Base-by-base conservation (phyloP, 1,139 yeast species). In the Taphrina sp. region DNA sequence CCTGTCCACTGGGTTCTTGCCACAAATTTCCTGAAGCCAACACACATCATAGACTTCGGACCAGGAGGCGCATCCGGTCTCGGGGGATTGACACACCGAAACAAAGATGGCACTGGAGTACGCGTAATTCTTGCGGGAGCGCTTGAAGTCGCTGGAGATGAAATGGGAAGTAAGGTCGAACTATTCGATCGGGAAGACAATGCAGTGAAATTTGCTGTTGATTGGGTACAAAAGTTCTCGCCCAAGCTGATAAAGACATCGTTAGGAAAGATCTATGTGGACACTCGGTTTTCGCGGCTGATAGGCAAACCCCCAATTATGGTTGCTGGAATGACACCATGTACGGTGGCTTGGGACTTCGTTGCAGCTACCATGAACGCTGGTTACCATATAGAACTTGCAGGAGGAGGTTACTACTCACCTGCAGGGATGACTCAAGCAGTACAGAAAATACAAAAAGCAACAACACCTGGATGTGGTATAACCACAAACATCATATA, bases 251-350 rank as follows among this genome's bases (percentile, higher is more conserved):
- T 80, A 61, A 85, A 85, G 72, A 85, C 85, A 58, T 69, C 74
- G 52, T 70, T 76, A 45, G 96, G 95, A 64, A 60, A 61, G 56
- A 66, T 68, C 43, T 88, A 75, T 67, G 96, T 92, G 59, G 95
- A 89, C 69, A 94, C 99, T 65, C 89, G 89, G 73, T 89, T 92
- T 73, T 86, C 96, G 58, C 80, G 92, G 70, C 78, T 92, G 66
- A 75, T 92, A 62, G 96, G 97, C 61, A 86, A 90, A 74, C 92
- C 98, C 61, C 99, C 98, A 61, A 76, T 92, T 64, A 85, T 94
- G 85, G 94, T 92, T 64, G 96, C 98, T 47, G 99, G 98, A 76
- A 92, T 92, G 99, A 92, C 98, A 38, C 99, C 99, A 67, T 82
- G 95, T 49, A 92, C 98, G 24, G 96, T 90, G 58, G 84, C 88